Percentiles rank a stretch among this genome's conserved stretches.
phyloP scores from a whole-genome alignment of 2,329 filamentous ascomycete genomes.

The Lecanicillium sp. region DNA sequence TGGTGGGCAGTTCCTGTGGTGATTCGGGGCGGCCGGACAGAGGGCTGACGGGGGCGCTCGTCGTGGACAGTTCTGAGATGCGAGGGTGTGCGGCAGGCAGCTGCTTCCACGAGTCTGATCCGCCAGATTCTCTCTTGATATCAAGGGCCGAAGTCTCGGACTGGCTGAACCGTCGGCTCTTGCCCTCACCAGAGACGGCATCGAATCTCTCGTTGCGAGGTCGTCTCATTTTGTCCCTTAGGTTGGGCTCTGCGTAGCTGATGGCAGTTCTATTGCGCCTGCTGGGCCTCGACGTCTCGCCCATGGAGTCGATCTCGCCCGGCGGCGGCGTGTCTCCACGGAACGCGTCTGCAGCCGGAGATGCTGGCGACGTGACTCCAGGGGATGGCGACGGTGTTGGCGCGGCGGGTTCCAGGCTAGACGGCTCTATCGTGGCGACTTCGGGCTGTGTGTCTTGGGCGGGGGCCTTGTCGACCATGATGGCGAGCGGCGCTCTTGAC shows the following conservation, averaged over 20 bases:
- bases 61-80: background rate
- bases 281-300: constrained; percentile 57
- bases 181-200: constrained; percentile 62
- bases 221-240: constrained; percentile 77
- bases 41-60: background rate
- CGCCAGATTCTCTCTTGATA: constrained; percentile 29
- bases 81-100: constrained; percentile 15
- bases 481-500: constrained; percentile 21
- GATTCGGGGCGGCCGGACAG: background rate
- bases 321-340: constrained; percentile 54
- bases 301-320: constrained; percentile 46
- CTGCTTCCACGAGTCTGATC: constrained; percentile 27
- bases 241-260: constrained; percentile 77
- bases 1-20: constrained; percentile 1
- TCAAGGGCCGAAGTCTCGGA: constrained; percentile 24
- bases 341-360: constrained; percentile 37
- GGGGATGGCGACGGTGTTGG: constrained; percentile 31
- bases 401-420: constrained; percentile 16
- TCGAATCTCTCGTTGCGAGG: constrained; percentile 71
- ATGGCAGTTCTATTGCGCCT: constrained; percentile 62
- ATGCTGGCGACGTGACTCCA: constrained; percentile 40
- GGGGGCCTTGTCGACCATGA: constrained; percentile 18
- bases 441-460: constrained; percentile 18
- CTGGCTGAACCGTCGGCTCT: constrained; percentile 39
- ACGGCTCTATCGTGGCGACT: constrained; percentile 12